Conservation (phyloP, 805 yeast species). For the Sporopachydermia quercuum region DNA sequence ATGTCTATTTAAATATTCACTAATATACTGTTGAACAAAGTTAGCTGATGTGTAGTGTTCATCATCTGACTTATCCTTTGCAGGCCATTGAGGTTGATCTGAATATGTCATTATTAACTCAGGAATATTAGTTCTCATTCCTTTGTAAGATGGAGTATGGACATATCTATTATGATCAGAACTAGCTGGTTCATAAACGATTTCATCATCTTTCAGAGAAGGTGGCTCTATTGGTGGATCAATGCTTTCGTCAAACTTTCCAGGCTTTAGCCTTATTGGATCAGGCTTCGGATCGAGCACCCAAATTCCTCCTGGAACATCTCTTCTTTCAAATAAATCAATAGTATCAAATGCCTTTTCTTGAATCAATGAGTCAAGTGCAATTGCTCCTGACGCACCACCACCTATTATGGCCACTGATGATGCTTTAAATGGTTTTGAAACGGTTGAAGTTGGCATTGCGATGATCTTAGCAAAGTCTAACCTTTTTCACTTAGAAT, state of each 20-base stretch:
- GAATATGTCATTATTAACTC: conserved; percentile 31
- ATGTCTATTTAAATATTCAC: conserved; percentile 28
- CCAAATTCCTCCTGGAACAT: conserved; percentile 30
- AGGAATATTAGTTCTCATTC: conserved; percentile 25
- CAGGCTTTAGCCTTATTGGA: conserved; percentile 15
- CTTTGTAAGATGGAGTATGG: conserved; percentile 19
- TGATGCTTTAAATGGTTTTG: not conserved
- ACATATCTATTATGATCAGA: conserved; percentile 9
- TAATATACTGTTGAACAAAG: conserved; percentile 29
- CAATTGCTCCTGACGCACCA: conserved; percentile 35
- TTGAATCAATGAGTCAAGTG: conserved; percentile 23
- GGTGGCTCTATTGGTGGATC: conserved; percentile 16
- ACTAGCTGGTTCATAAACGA: not conserved
- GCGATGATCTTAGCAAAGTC: too few species aligned
- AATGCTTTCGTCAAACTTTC: conserved; percentile 12
- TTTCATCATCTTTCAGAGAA: not conserved
- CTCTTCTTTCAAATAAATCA: conserved; percentile 26
- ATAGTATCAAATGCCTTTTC: conserved; percentile 21
- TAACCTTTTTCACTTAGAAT: too few species aligned
- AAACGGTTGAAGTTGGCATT: not conserved
- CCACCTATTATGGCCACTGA: conserved; percentile 33
- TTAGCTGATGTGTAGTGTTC: conserved; percentile 21
- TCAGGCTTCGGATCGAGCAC: conserved; percentile 18
- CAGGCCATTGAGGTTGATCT: conserved; percentile 25
- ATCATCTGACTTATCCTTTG: conserved; percentile 13